Base-by-base conservation (phyloP, 371 early-diverging fungal species). In the Apophysomyces ossiformis region DNA sequence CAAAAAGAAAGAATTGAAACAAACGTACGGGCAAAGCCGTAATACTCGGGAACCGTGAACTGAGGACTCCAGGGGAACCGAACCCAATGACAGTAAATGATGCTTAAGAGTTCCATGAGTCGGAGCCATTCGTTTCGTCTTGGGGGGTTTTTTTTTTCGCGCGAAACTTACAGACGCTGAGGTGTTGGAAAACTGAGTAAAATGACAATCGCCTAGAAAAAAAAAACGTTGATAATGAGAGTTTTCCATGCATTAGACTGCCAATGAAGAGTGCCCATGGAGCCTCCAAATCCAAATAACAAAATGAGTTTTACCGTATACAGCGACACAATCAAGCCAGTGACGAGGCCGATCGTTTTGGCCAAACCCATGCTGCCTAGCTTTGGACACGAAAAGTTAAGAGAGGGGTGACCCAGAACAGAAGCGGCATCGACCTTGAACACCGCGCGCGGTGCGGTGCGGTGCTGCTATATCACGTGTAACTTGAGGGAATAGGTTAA, bases 1-100 rank as follows among this genome's bases (percentile, higher is more conserved):
- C 4, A 4, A 41, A 41, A 41, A 1, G 5, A 41, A 41, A 8
- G 41, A 11, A 13, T 8, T 11, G 41, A 41, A 41, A 41, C 41
- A 50, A 50, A 50, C 77, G 45, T 72, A 82, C 82, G 82, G 50
- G 73, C 79, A 72, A 79, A 82, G 0, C 82, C 82, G 66, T 74
- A 82, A 32, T 68, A 69, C 45, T 82, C 82, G 12, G 73, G 79
- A 37, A 64, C 64, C 43, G 67, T 62, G 26, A 70, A 77, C 43
- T 68, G 62, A 8, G 75, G 44, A 32, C 39, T 16, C 16, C 71
- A 60, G 4, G 82, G 82, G 35, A 64, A 66, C 26, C 68, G 67
- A 21, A 77, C 47, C 82, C 79, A 77, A 50, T 82, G 69, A 8
- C 75, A 60, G 69, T 75, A 82, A 35, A 82, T 66, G 37, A 79